phyloP scores from a whole-genome alignment of 495 filamentous ascomycete species.

The Daldinia vernicosa region DNA sequence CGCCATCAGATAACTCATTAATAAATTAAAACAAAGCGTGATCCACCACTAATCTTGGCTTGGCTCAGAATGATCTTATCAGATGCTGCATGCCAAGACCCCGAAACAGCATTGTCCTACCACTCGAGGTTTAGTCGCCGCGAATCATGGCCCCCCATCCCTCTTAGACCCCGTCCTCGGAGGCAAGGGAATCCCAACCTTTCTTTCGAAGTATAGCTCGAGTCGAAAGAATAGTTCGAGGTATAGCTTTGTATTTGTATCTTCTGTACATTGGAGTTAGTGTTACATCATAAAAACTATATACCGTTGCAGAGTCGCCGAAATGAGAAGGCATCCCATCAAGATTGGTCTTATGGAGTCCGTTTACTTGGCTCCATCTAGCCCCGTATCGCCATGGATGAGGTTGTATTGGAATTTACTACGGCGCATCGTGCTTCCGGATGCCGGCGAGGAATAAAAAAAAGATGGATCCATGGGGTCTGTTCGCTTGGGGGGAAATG shows the following conservation, averaged over 20 bases:
- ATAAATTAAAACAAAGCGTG: constrained; percentile 20
- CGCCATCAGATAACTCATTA: constrained; percentile 47
- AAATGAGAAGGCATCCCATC: constrained; percentile 37
- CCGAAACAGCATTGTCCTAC: constrained; percentile 32
- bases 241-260: constrained; percentile 43
- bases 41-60: constrained; percentile 22
- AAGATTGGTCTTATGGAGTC: constrained; percentile 22
- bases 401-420: constrained; percentile 34
- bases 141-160: not conserved
- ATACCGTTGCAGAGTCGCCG: constrained; percentile 30
- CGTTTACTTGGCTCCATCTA: constrained; percentile 25
- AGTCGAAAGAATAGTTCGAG: no score
- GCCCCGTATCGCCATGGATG: constrained; percentile 23
- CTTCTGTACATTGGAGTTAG: constrained; percentile 12
- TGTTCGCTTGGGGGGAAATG: constrained; percentile 20
- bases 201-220: constrained; percentile 27
- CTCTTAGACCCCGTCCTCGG: constrained; percentile 34
- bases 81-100: constrained; percentile 47
- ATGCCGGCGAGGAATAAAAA: constrained; percentile 22
- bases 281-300: constrained; percentile 41
- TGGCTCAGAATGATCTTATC: constrained; percentile 46
- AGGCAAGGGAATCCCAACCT: constrained; percentile 20
- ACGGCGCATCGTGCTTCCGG: constrained; percentile 33
- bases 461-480: constrained; percentile 30
- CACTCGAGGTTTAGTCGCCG: constrained; percentile 26